These are phyloP conservation scores for barrel medic (Medicago truncatula) DNA, from an alignment of 306 rosid species.

Conservation along the genomic window DNA sequence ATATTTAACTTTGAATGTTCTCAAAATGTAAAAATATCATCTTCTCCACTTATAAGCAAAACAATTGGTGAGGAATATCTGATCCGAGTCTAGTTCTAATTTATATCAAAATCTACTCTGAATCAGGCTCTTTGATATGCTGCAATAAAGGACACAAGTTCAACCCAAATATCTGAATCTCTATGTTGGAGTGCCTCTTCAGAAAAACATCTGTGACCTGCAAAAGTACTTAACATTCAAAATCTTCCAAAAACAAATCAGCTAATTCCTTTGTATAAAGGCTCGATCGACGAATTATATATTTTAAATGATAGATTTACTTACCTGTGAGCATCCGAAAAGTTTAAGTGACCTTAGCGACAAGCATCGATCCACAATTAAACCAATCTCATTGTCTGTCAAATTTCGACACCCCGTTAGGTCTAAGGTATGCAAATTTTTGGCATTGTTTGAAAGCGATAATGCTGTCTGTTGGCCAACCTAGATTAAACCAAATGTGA, in stretches of 20 bases:
- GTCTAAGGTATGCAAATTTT: constrained; percentile 70
- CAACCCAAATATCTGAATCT: not conserved
- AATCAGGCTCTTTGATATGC: not conserved
- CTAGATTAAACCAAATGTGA: constrained; percentile 50
- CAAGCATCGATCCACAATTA: constrained; percentile 75
- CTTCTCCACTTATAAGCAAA: no score
- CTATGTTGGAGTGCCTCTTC: not conserved
- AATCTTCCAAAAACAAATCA: not conserved
- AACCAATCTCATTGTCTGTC: constrained; percentile 69
- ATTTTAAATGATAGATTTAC: constrained; percentile 6
- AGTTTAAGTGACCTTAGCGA: constrained; percentile 71
- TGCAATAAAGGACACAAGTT: not conserved
- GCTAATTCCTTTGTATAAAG: not conserved
- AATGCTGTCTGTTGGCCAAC: constrained; percentile 65
- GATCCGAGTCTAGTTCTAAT: not conserved
- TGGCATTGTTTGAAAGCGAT: constrained; percentile 63
- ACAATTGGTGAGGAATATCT: not conserved
- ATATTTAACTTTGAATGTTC: no score
- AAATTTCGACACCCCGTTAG: constrained; percentile 83
- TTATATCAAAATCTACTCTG: constrained; percentile 19
- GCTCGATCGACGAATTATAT: not conserved
- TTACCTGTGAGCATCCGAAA: constrained; percentile 91
- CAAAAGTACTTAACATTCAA: constrained; percentile 2
- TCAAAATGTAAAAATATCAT: no score
- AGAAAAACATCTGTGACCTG: not conserved